phyloP scores from a whole-genome alignment of 2,329 filamentous ascomycete genomes.

The Calonectria pseudoreteaudii region DNA sequence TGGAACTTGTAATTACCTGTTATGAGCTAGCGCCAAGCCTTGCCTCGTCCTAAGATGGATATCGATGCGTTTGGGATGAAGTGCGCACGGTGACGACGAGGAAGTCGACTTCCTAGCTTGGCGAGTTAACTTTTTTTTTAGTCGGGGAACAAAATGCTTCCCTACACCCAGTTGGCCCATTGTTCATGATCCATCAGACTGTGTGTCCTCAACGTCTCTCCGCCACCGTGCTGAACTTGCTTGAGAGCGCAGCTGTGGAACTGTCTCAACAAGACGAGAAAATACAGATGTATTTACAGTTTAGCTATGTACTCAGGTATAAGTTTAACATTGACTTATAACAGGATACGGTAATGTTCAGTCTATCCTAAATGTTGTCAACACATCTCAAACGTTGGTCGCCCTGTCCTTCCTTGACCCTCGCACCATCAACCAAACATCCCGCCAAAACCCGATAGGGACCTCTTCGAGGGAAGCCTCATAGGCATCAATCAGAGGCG shows the following conservation, averaged over 20 bases:
- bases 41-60: background rate
- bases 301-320: background rate
- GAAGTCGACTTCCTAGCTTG: background rate
- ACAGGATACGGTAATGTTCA: too few relatives aligned
- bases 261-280: too few relatives aligned
- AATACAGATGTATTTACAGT: background rate
- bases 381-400: background rate
- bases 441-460: background rate
- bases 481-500: background rate
- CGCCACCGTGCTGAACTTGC: too few relatives aligned
- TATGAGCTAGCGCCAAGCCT: background rate
- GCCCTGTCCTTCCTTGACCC: background rate
- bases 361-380: too few relatives aligned
- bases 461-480: background rate
- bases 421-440: background rate
- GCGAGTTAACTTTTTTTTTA: background rate
- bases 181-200: background rate
- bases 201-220: too few relatives aligned
- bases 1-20: background rate
- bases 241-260: too few relatives aligned
- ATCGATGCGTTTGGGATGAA: background rate
- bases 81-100: background rate
- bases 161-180: background rate
- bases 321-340: background rate
- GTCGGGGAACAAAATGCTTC: background rate